Conservation (phyloP, 371 early-diverging fungal species). For the Mortierella sp. region DNA sequence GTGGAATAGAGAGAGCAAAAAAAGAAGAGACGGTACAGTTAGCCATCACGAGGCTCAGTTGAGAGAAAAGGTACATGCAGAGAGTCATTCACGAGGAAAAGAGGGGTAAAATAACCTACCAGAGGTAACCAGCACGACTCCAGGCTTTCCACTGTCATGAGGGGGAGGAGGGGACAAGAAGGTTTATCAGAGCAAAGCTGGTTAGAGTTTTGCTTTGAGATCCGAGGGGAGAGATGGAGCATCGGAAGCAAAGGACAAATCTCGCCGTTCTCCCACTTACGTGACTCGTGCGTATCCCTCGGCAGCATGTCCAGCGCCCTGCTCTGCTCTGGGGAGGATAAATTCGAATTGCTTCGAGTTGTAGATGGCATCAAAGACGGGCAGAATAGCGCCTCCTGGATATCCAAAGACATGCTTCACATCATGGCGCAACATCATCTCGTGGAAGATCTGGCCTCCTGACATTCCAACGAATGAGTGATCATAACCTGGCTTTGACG, state of each 20-base stretch:
- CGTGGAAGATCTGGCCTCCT: slow-evolving; percentile 98
- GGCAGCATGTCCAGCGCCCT: slow-evolving; percentile 99
- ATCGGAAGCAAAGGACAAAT: not conserved
- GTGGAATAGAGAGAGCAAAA: slow-evolving; percentile 47
- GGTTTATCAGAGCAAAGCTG: not conserved
- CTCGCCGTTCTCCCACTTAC: slow-evolving; percentile 54
- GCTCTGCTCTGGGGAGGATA: slow-evolving; percentile 95
- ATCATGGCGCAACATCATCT: slow-evolving; percentile 94
- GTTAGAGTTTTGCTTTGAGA: too few relatives aligned
- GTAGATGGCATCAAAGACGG: slow-evolving; percentile 97
- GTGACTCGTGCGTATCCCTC: slow-evolving; percentile 96
- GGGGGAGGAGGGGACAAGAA: not conserved
- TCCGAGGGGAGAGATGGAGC: not conserved
- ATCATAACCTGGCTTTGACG: slow-evolving; percentile 58
- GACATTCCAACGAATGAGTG: slow-evolving; percentile 92
- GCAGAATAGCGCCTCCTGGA: slow-evolving; percentile 97
- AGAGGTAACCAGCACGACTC: slow-evolving; percentile 92
- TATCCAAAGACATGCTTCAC: slow-evolving; percentile 97
- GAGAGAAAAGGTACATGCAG: not conserved
- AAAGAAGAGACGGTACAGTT: slow-evolving; percentile 1
- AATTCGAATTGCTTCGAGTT: slow-evolving; percentile 94
- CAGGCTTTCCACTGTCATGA: slow-evolving; percentile 83
- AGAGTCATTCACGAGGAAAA: not conserved
- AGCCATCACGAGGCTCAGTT: too few relatives aligned
- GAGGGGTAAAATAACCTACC: slow-evolving; percentile 13